These are phyloP conservation scores for Rhodomyrtus tomentosa DNA, from an alignment of 345 rosid genomes.

Conservation along the genomic window DNA sequence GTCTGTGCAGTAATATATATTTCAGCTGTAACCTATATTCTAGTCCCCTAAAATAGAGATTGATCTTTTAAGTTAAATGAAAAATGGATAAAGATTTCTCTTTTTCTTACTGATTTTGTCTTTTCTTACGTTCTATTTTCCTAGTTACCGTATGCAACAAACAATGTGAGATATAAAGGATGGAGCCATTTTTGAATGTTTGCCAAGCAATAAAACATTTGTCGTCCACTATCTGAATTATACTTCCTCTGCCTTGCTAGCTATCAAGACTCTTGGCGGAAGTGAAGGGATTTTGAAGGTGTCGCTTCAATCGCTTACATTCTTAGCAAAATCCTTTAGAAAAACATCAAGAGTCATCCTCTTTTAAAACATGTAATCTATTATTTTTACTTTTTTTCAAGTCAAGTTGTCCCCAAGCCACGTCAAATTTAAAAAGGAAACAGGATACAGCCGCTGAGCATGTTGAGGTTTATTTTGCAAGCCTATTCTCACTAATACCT, in stretches of 20 bases:
- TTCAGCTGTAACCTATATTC: background rate
- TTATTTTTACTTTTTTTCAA: constrained; percentile 18
- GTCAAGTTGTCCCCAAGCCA: constrained; percentile 40
- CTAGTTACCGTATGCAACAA: background rate
- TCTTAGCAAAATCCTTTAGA: background rate
- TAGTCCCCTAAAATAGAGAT: background rate
- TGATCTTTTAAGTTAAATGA: background rate
- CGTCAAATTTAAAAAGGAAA: constrained; percentile 43
- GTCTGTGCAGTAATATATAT: background rate
- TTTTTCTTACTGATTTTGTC: background rate
- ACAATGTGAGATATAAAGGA: constrained; percentile 62
- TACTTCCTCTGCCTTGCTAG: constrained; percentile 63
- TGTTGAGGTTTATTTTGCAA: too few relatives aligned
- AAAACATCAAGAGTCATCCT: background rate
- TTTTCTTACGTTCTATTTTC: background rate
- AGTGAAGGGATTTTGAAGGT: constrained; percentile 53
- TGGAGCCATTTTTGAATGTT: constrained; percentile 49
- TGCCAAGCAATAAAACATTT: constrained; percentile 48
- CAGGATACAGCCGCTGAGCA: constrained; percentile 35
- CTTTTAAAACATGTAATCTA: background rate
- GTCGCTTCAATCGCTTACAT: background rate
- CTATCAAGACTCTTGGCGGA: constrained; percentile 79
- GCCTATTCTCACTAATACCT: background rate
- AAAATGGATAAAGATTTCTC: background rate
- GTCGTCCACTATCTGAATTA: constrained; percentile 78